Evolutionary conservation across 2,329 filamentous ascomycete species (phyloP).

Genomic region (Fusarium sp.): DNA sequence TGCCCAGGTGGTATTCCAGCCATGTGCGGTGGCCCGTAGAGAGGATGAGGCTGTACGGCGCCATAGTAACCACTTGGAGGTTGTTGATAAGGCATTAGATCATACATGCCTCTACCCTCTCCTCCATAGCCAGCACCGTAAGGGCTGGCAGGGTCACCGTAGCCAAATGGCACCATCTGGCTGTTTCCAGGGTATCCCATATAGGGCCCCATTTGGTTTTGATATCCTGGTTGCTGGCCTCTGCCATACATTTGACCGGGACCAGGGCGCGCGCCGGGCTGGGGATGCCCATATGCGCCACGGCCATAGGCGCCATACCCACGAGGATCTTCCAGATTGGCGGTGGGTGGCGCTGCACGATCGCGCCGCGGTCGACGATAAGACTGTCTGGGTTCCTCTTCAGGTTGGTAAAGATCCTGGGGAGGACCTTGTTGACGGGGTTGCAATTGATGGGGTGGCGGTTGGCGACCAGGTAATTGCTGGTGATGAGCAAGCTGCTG

Average conservation of each 20-base stretch:
- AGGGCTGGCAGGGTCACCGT: constrained; percentile 47
- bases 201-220: constrained; percentile 57
- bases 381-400: constrained; percentile 26
- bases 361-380: constrained; percentile 36
- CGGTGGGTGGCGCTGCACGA: constrained; percentile 50
- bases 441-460: constrained; percentile 49
- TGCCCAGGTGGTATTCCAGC: constrained; percentile 49
- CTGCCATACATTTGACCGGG: constrained; percentile 43
- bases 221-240: constrained; percentile 50
- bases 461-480: constrained; percentile 43
- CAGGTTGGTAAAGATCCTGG: constrained; percentile 42
- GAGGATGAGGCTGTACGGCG: constrained; percentile 38
- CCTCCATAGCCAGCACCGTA: constrained; percentile 52
- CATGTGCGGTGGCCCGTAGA: constrained; percentile 44
- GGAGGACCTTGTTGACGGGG: constrained; percentile 47
- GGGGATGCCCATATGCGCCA: constrained; percentile 37
- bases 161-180: constrained; percentile 59
- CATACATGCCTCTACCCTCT: constrained; percentile 52
- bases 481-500: constrained; percentile 45
- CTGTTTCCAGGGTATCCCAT: constrained; percentile 50
- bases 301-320: constrained; percentile 63
- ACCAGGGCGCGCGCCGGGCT: constrained; percentile 12
- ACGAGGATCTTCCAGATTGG: constrained; percentile 71
- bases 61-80: constrained; percentile 44
- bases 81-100: constrained; percentile 61